Base-by-base conservation (phyloP, 1,139 yeast genomes). In the Pichia sp. region DNA sequence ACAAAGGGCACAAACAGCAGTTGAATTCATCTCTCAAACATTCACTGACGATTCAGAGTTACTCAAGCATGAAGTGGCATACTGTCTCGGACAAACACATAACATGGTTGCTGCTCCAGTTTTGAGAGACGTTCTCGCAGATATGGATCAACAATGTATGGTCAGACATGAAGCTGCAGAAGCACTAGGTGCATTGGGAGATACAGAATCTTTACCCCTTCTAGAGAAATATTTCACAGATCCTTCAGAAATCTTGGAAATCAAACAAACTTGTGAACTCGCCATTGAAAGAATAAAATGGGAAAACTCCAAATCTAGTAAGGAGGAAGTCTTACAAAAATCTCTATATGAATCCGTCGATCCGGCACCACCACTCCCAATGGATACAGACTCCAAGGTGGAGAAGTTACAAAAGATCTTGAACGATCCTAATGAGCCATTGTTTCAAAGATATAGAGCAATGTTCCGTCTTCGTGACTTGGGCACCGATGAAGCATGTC, bases 151-250 rank as follows among this genome's bases (percentile, higher is more conserved):
- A 63, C 91, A 82, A 57, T 69, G 84, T 41, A 93, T 93, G 97
- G 99, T 93, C 25, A 82, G 99, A 60, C 99, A 93, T 59, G 99
- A 93, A 62, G 98, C 98, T 16, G 98, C 98, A 11, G 99, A 93
- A 63, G 98, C 97, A 22, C 70, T 93, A 39, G 99, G 98, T 41
- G 98, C 98, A 26, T 67, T 93, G 38, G 96, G 95, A 33, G 94
- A 87, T 59, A 62, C 64, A 33, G 80, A 74, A 5, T 83, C 95
- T n/a, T 61, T 91, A 41, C 72, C 65, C 1, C 60, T 87, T 36
- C 72, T 93, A 48, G 64, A 74, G 45, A 66, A 77, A 34, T 86
- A 80, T 60, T 67, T 60, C 49, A 72, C 79, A 36, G 97, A 91
- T 55, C 94, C 94, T 11, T 32, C 40, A 3, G 61, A 56, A 38